Base-by-base conservation (phyloP, 148 eudicot genomes). In the Dianthus caryophyllus region DNA sequence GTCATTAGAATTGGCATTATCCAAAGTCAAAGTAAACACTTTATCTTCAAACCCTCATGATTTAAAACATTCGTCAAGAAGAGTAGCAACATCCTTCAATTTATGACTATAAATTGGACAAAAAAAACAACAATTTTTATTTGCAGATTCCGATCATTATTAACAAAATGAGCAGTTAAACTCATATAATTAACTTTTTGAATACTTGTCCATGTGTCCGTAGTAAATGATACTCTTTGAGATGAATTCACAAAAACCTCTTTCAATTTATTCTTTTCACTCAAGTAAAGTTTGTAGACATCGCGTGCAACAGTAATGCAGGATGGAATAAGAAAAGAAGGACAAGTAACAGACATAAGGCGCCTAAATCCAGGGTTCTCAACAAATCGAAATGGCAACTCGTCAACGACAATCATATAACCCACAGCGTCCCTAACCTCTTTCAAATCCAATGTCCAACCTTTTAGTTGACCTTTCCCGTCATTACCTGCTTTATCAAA, bases 31-130 rank as follows among this genome's bases (percentile, higher is more conserved):
- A 10, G 5, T 10, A 39, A 39, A 39, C 43, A 39, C 43, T 39
- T 39, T 39, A 67, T 67, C 62, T 16, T 68, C 38, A 14, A 68
- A 16, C 0, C 65, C 55, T 44, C 54, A 69, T 22, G 55, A 30
- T n/a, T 69, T 38, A 25, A 58, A 69, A 20, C 65, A 69, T 16
- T 16, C 56, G 20, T 69, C 46, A 31, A 69, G 46, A 16, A 38
- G 14, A 41, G 39, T 56, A 22, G 20, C 53, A 44, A 53, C 27
- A 17, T 30, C 54, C 17, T 55, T 33, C 9, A 41, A 39, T 17
- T 54, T 68, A 17, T 54, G 52, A 68, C 63, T 56, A 6, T 6
- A 38, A 8, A 39, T 68, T 39, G 0, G 53, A 68, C 53, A 68
- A 68, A 68, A 25, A 1, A 16, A 14, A n/a, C n/a, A 16, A 22